Evolutionary conservation across 2,329 filamentous ascomycete species (phyloP), one percentile per base, ranked within the genome.

Genomic region (Corniculantispora saksenae): DNA sequence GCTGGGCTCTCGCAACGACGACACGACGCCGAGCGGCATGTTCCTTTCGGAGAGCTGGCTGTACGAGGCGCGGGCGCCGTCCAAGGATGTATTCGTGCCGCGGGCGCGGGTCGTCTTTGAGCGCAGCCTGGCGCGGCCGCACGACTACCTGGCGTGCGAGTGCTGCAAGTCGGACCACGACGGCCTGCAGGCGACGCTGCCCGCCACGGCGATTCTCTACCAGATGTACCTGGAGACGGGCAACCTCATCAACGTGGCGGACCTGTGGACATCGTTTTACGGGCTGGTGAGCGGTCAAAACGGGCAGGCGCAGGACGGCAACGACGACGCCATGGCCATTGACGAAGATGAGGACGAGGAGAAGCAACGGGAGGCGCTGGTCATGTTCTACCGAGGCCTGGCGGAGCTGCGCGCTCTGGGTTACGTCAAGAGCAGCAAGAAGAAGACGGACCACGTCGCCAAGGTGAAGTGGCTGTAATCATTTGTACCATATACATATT

Each of bases 381-480:
- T 93, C 50, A 79, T 91, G 66, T 99, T 98, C 78, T 97, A 97
- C 77, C 86, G 89, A 67, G 91, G 87, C 6, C 77, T 98, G 67
- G 92, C 94, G 0, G 95, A 99, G 77, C 78, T 99, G 75, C 90
- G 89, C 76, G 86, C 89, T 62, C 82, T 99, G 72, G 95, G 95
- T 9, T 90, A 97, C 78, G 85, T 98, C 67, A 97, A 95, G 80
- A 84, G 86, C 67, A 98, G 91, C 73, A 91, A 90, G 78, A 97
- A 94, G 82, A 97, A 97, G 82, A 87, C 89, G 27, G 95, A 98
- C 75, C 94, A 98, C 78, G 81, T 98, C 70, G 89, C 92, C 47
- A 98, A 97, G 81, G 83, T 93, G 88, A 93, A 91, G 75, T 95
- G 94, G 71, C 80, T 95, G 67, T 86, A 76, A 66, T 23, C 5